These are phyloP conservation scores for Parasitella parasitica DNA, from an alignment of 371 early-diverging fungal genomes.

Conservation along the genomic window DNA sequence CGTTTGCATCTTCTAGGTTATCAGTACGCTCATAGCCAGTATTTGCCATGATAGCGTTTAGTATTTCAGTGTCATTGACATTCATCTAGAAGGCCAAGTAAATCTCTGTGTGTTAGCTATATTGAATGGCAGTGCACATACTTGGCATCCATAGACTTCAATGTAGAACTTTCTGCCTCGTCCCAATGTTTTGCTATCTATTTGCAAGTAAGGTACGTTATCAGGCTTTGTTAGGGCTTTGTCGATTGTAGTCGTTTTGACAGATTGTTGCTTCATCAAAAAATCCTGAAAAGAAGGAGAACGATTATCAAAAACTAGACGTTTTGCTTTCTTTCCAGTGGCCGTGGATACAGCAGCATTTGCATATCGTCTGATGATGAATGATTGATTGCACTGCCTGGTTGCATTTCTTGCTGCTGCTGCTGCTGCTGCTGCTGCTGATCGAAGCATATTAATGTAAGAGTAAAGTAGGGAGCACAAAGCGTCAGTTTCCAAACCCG, in stretches of 20 bases:
- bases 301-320: constrained; percentile 65
- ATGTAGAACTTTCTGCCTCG: constrained; percentile 59
- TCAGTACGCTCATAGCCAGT: constrained; percentile 68
- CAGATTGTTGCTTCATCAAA: constrained; percentile 13
- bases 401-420: not conserved
- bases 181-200: constrained; percentile 39
- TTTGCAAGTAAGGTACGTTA: constrained; percentile 55
- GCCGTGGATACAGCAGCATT: not conserved
- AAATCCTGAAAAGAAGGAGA: constrained; percentile 71
- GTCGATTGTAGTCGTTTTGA: constrained; percentile 3
- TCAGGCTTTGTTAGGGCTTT: constrained; percentile 31
- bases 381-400: not conserved
- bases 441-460: not conserved
- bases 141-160: constrained; percentile 82
- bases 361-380: not conserved
- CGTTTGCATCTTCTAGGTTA: constrained; percentile 59
- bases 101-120: not conserved
- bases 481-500: not conserved
- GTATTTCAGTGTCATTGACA: constrained; percentile 78
- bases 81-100: constrained; percentile 55
- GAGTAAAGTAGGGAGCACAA: not conserved
- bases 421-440: not conserved
- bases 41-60: constrained; percentile 72
- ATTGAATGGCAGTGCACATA: constrained; percentile 4
- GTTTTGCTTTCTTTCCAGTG: constrained; percentile 16